A percentile compares a stretch with the other conserved stretches of the same genome.
phyloP scores from a whole-genome alignment of 1,139 yeast genomes.

The Taphrina confusa region DNA sequence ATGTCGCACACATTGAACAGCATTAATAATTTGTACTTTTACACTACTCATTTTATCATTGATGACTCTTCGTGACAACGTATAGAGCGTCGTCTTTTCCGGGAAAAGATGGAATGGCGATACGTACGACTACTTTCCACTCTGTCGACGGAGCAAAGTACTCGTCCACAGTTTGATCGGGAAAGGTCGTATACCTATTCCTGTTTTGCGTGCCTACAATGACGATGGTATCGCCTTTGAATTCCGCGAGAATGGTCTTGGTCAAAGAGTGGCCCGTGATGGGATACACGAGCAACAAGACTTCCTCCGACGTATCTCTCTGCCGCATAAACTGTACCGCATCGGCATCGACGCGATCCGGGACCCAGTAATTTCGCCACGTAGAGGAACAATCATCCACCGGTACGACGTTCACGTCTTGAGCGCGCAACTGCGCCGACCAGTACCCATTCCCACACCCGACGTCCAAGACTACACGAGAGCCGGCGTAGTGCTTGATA shows the following conservation, averaged over 20 bases:
- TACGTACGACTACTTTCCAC: slow-evolving; percentile 7
- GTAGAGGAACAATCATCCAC: slow-evolving; percentile 12
- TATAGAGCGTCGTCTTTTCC: slow-evolving; percentile 31
- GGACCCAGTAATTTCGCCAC: slow-evolving; percentile 21
- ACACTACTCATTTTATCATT: not conserved
- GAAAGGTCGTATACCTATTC: slow-evolving; percentile 27
- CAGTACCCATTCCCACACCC: slow-evolving; percentile 34
- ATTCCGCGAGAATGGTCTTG: slow-evolving; percentile 4
- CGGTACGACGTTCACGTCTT: slow-evolving; percentile 6
- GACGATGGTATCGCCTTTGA: slow-evolving; percentile 18
- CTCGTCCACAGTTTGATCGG: slow-evolving; percentile 20
- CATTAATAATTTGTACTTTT: no score
- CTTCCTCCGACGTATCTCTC: slow-evolving; percentile 21
- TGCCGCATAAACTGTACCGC: slow-evolving; percentile 8
- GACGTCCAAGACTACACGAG: slow-evolving; percentile 17
- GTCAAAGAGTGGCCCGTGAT: slow-evolving; percentile 21
- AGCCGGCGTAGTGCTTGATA: slow-evolving; percentile 1
- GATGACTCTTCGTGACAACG: not conserved
- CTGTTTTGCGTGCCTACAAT: slow-evolving; percentile 30
- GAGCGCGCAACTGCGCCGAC: slow-evolving; percentile 15
- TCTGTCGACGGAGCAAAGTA: slow-evolving; percentile 1
- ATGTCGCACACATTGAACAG: no score
- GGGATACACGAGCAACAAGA: slow-evolving; percentile 26
- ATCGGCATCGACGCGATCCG: slow-evolving; percentile 10
- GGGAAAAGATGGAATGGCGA: slow-evolving; percentile 25